Evolutionary conservation across 495 filamentous ascomycete genomes (phyloP), one percentile per base, ranked within the genome.

Genomic region (Hyaloscypha hepaticicola): DNA sequence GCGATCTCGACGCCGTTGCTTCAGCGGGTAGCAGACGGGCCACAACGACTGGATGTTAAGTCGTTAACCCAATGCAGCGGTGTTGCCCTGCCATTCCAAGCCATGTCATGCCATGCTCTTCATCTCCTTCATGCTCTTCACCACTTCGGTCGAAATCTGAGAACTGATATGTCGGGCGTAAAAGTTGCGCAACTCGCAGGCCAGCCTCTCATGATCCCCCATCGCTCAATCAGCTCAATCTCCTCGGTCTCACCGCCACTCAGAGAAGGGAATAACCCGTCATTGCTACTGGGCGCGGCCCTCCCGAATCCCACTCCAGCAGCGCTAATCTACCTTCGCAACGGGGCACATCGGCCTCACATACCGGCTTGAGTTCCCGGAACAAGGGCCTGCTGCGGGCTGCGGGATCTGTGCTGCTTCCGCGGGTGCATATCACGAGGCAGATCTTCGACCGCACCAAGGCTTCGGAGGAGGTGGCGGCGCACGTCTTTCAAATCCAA

Each of bases 371-470:
- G 28, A 28, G 53, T 8, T 27, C 53, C 53, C 53, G 26, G 53
- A 27, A 31, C 25, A 8, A 33, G 53, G 25, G 26, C 25, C 28
- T 29, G 53, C 28, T 21, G 28, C 50, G 25, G 26, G 53, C 28
- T 21, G 28, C 50, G 25, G 26, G 50, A 24, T 28, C 50, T 6
- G 33, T 14, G 16, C 4, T 28, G 28, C 53, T 28, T 27, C 29
- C 56, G 31, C 31, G n/a, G 33, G 22, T 58, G 56, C 56, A 45
- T 58, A 58, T 24, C 53, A 33, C 27, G 53, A 57, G 53, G 28
- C 53, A 53, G 19, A 28, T 29, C 53, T 57, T 21, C 3, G 28
- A n/a, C 28, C 27, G 26, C 28, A 11, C 6, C 8, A 33, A n/a
- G n/a, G n/a, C 9, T 33, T 28, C 19, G 28, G 53, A 19, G 16